These are phyloP conservation scores for Globisporangium emineosum DNA, from an alignment of 352 stramenopile species.

Conservation along the genomic window DNA sequence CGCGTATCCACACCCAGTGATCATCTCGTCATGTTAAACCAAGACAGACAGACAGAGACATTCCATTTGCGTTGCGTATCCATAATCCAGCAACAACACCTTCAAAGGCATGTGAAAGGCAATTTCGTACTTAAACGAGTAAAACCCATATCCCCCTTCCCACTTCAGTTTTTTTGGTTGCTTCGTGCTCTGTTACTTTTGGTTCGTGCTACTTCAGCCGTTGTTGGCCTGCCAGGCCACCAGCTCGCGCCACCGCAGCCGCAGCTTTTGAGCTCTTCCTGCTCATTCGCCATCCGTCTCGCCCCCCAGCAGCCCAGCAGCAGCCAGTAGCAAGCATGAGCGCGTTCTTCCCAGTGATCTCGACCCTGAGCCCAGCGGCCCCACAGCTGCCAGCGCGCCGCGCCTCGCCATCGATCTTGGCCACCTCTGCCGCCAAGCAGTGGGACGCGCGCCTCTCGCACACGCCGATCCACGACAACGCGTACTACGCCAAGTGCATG, in stretches of 20 bases:
- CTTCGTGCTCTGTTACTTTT: conserved; percentile 4
- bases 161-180: conserved; percentile 14
- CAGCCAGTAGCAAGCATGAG: conserved; percentile 47
- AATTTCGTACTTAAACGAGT: neutral
- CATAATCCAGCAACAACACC: neutral
- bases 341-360: conserved; percentile 79
- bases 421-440: conserved; percentile 68
- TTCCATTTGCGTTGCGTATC: neutral
- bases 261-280: conserved; percentile 16
- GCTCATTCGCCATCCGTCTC: conserved; percentile 68
- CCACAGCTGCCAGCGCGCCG: conserved; percentile 40
- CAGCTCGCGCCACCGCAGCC: conserved; percentile 12
- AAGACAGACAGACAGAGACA: no score
- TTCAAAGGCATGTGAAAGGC: neutral
- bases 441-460: conserved; percentile 84
- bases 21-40: neutral
- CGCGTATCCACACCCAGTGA: no score
- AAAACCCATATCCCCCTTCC: no score
- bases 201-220: conserved; percentile 8
- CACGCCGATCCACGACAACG: conserved; percentile 79
- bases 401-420: conserved; percentile 40
- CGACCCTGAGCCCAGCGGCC: conserved; percentile 56
- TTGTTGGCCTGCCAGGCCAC: neutral
- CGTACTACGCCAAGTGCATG: conserved; percentile 95
- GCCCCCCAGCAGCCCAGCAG: conserved; percentile 21